Evolutionary conservation across 768 basidiomycete species (phyloP), one percentile per base, ranked within the genome.

Genomic region (Tulasnella calospora): DNA sequence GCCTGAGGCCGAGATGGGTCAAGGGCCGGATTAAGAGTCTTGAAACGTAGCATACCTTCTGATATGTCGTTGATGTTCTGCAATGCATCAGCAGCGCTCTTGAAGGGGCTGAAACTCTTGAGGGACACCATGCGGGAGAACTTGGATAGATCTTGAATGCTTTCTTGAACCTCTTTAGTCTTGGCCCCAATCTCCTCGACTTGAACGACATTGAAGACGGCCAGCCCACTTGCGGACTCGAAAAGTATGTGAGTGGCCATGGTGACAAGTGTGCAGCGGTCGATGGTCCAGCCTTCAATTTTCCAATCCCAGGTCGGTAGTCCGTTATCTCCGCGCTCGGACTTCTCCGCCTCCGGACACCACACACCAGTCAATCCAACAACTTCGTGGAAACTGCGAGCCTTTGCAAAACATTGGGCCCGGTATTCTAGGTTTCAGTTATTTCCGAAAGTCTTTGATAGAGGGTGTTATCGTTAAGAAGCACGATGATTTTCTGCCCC

Each of bases 21-120:
- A 79, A 19, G 19, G 27, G 75, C 17, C 76, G 35, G 44, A 15
- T 41, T n/a, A 27, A 27, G 47, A 75, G 76, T 55, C 74, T 40
- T 79, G 15, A 6, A 55, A 1, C 5, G 30, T 13, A 36, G 86
- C 89, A 40, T 79, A 95, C 97, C 95, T 88, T 98, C 96, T 13
- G 96, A 98, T 21, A 99, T 85, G 85, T 98, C 97, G 83, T 98
- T 98, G 74, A 92, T 92, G 81, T 98, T 98, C 86, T 98, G 95
- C 81, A 99, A 87, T 44, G 96, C 96, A 83, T 96, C 92, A 0
- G 94, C 95, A 33, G 96, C 95, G 79, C 87, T 95, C 85, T 94
- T 94, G 88, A 97, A 99, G 0, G 97, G 96, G 76, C 92, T 89
- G 87, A 98, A 99, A 84, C 94, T 95, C 84, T 92, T 84, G 83